Evolutionary conservation across 441 rosid genomes (phyloP).

Genomic region (Aleurites moluccanus): DNA sequence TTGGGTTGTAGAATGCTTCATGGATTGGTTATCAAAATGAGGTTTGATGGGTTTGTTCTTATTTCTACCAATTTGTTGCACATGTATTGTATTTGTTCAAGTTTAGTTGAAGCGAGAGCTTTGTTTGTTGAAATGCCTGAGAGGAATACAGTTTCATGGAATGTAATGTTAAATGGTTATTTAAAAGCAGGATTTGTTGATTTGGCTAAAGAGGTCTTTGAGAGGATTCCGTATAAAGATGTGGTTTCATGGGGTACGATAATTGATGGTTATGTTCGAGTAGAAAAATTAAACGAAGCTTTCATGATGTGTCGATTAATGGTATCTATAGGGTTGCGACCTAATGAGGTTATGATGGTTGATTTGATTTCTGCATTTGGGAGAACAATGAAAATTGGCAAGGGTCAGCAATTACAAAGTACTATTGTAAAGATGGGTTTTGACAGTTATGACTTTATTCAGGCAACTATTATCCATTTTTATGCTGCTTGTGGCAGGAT

Average conservation of each 20-base stretch:
- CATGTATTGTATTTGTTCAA: slow-evolving; percentile 56
- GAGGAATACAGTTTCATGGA: slow-evolving; percentile 69
- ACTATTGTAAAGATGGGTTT: slow-evolving; percentile 55
- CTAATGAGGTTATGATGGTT: slow-evolving; percentile 68
- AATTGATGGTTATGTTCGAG: slow-evolving; percentile 58
- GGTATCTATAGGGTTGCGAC: slow-evolving; percentile 45
- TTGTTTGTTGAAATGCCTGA: slow-evolving; percentile 70
- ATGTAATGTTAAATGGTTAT: slow-evolving; percentile 84
- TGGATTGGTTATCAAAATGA: slow-evolving; percentile 50
- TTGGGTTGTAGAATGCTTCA: slow-evolving; percentile 64
- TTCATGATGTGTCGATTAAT: slow-evolving; percentile 49
- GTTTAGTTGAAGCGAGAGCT: slow-evolving; percentile 53
- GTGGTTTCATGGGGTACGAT: slow-evolving; percentile 78
- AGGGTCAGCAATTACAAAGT: slow-evolving; percentile 67
- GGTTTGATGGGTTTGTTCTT: slow-evolving; percentile 44
- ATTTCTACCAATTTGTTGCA: slow-evolving; percentile 66
- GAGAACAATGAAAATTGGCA: slow-evolving; percentile 30
- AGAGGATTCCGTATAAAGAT: slow-evolving; percentile 58
- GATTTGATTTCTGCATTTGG: slow-evolving; percentile 75
- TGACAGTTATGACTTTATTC: slow-evolving; percentile 57
- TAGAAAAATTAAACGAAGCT: slow-evolving; percentile 55
- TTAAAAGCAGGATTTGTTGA: slow-evolving; percentile 63
- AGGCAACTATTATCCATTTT: slow-evolving; percentile 65
- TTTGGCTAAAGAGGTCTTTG: slow-evolving; percentile 54
- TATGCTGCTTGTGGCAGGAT: slow-evolving; percentile 58